Evolutionary conservation across 1,284 basidiomycete species (phyloP).

Genomic region (Ganoderma lingzhi): DNA sequence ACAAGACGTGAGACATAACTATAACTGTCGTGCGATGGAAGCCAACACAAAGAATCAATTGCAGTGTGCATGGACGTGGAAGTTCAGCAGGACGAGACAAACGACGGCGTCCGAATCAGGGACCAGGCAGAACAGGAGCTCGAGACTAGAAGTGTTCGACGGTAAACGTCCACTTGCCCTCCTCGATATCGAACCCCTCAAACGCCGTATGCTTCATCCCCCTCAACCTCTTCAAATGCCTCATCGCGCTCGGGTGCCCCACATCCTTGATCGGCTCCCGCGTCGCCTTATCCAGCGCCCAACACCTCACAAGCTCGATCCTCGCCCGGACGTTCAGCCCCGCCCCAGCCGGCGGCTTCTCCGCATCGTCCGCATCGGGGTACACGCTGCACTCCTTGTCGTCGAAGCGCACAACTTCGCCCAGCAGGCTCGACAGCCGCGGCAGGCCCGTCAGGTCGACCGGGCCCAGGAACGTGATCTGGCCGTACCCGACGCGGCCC

Average conservation of each 20-base stretch:
- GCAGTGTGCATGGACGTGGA: neutral
- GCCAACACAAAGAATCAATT: neutral
- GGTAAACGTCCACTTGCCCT: constrained; percentile 93
- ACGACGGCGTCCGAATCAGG: too few species aligned
- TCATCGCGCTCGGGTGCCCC: constrained; percentile 73
- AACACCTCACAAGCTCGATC: constrained; percentile 86
- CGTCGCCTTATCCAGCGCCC: constrained; percentile 92
- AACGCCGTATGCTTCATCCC: constrained; percentile 90
- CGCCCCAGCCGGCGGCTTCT: constrained; percentile 84
- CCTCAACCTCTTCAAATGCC: constrained; percentile 87
- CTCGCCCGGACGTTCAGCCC: constrained; percentile 92
- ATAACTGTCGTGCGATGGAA: neutral
- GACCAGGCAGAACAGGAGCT: neutral
- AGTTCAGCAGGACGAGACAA: neutral
- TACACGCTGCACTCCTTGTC: constrained; percentile 95
- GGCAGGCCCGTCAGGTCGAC: constrained; percentile 92
- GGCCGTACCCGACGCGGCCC: constrained; percentile 90
- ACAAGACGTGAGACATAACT: neutral
- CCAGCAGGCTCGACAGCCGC: constrained; percentile 84
- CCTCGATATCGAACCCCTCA: constrained; percentile 80
- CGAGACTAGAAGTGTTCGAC: constrained; percentile 87
- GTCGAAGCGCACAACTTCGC: constrained; percentile 90
- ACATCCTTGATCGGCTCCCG: constrained; percentile 90
- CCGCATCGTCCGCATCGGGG: constrained; percentile 83
- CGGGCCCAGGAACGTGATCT: constrained; percentile 90